A percentile compares a stretch with the other conserved stretches of the same genome.
Evolutionary conservation across 2,329 filamentous ascomycete species (phyloP).

Genomic region (Microsporum ferrugineum): DNA sequence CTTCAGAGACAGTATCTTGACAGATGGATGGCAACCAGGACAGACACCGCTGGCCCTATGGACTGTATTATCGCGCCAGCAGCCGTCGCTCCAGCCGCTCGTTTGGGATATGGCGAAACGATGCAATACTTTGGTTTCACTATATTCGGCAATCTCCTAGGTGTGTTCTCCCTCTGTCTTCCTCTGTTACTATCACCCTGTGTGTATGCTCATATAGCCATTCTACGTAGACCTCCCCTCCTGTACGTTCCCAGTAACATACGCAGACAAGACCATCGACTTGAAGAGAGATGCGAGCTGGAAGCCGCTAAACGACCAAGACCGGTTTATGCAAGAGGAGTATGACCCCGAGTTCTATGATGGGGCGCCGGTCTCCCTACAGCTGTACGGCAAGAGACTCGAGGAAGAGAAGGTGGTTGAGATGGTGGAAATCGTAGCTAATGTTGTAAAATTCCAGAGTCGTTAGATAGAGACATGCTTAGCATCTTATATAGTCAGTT

Average conservation of each 20-base stretch:
- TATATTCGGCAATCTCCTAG: slow-evolving; percentile 20
- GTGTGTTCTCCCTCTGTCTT: slow-evolving; percentile 12
- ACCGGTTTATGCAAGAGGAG: slow-evolving; percentile 20
- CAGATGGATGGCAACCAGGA: slow-evolving; percentile 16
- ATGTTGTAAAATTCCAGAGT: slow-evolving; percentile 15
- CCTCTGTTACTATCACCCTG: neutral
- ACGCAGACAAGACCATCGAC: slow-evolving; percentile 16
- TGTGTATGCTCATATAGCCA: neutral
- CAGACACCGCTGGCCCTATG: slow-evolving; percentile 12
- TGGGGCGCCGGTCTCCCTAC: slow-evolving; percentile 22
- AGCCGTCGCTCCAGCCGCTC: slow-evolving; percentile 11
- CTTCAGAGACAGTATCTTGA: slow-evolving; percentile 17
- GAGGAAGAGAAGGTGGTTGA: slow-evolving; percentile 28
- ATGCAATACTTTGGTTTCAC: slow-evolving; percentile 21
- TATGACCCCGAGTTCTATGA: slow-evolving; percentile 23
- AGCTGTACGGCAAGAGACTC: slow-evolving; percentile 19
- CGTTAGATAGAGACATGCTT: neutral
- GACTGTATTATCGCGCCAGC: slow-evolving; percentile 15
- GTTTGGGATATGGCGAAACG: slow-evolving; percentile 19
- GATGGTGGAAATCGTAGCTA: slow-evolving; percentile 27
- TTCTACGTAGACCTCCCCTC: slow-evolving; percentile 19
- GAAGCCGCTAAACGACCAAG: slow-evolving; percentile 25
- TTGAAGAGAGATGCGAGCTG: slow-evolving; percentile 12
- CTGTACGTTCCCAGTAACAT: slow-evolving; percentile 17
- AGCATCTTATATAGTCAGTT: too few species aligned